Evolutionary conservation across 495 filamentous ascomycete genomes (phyloP), one percentile per base, ranked within the genome.

Genomic region (Pseudevernia furfuracea): DNA sequence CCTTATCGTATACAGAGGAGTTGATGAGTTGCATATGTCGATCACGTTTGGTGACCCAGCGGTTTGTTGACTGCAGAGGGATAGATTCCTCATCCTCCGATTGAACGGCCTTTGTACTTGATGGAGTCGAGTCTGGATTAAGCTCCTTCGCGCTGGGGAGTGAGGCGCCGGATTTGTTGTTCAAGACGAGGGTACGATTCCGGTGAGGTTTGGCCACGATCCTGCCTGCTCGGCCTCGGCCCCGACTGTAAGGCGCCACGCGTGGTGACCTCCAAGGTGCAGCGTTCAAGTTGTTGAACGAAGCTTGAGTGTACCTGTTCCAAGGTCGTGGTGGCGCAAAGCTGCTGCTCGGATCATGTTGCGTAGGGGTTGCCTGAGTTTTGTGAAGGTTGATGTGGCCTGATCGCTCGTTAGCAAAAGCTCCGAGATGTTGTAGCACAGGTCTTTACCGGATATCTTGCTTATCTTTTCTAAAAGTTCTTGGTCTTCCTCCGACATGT

Each of bases 21-120:
- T 96, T 96, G 75, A 97, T 96, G 57, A 96, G 75, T 74, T 96
- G 92, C 75, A 92, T 83, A 68, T 95, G 91, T 60, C 91, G 88
- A 67, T 92, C 91, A 60, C 79, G 85, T 72, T 88, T 93, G 28
- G 87, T 81, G 38, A 96, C 84, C 88, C 90, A 95, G 15, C 83
- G 74, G 55, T 63, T 73, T 58, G 73, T 61, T 36, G 71, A 60
- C 30, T 74, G 68, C 46, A 65, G 41, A 59, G 58, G 64, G 44
- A 75, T 71, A 48, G 62, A 61, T 32, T 77, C 75, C 66, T 73
- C 73, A 23, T 78, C 75, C 23, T 65, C 77, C 14, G 77, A 72
- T 10, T 72, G 78, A 15, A 79, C 71, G 21, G 75, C 71, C 48
- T 79, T 76, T 55, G 74, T 71, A 46, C 70, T 19, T 36, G 43